Percentiles rank a stretch among this genome's conserved stretches.
phyloP scores from a whole-genome alignment of 73 alveolate species.

The Paraurostyla sp. region DNA sequence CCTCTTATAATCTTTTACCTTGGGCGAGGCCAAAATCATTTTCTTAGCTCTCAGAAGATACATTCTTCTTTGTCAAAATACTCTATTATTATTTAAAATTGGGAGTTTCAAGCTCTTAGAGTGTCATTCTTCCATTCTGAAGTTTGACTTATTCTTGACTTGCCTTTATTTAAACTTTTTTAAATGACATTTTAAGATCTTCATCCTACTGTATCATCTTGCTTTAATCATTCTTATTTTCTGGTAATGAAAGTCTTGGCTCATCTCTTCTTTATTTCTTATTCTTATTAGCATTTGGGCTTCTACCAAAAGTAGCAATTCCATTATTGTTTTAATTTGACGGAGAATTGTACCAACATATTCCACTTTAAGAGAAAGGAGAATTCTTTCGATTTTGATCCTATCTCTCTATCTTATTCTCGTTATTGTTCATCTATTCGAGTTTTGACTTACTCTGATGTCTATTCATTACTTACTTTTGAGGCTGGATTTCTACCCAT shows the following conservation, averaged over 20 bases:
- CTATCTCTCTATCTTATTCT: too few relatives aligned
- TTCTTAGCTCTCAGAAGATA: too few relatives aligned
- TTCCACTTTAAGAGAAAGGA: slow-evolving; percentile 37
- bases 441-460: slow-evolving; percentile 9
- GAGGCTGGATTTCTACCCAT: not conserved
- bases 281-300: not conserved
- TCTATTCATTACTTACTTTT: not conserved
- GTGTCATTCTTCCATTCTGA: not conserved
- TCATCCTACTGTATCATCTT: not conserved
- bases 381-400: not conserved
- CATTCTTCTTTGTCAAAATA: not conserved
- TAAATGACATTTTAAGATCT: not conserved
- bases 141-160: not conserved
- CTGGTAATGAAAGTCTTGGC: slow-evolving; percentile 35
- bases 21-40: too few relatives aligned
- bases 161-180: not conserved
- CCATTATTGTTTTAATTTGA: not conserved
- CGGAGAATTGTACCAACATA: slow-evolving; percentile 29
- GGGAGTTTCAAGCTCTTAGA: not conserved
- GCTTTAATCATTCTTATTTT: not conserved
- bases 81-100: not conserved
- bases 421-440: too few relatives aligned
- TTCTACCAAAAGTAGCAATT: slow-evolving; percentile 2
- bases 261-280: not conserved
- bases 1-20: too few relatives aligned